These are phyloP conservation scores for Hypoxylon sp. DNA, from an alignment of 2,329 filamentous ascomycete genomes.

Conservation along the genomic window DNA sequence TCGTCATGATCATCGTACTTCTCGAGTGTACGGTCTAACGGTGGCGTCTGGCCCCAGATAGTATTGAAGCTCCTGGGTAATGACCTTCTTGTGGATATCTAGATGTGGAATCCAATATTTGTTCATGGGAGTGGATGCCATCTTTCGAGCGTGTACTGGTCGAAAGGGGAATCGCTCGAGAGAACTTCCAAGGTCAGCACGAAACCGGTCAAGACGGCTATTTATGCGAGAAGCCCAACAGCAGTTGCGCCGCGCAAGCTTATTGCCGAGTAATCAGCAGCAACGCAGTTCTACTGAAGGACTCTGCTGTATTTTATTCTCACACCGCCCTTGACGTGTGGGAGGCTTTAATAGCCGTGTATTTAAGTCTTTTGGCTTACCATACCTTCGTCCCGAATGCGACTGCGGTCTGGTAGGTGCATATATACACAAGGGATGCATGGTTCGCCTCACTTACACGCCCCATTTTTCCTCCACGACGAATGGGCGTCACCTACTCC, in stretches of 20 bases:
- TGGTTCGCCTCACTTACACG: constrained; percentile 53
- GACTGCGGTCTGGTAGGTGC: constrained; percentile 45
- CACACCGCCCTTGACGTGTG: constrained; percentile 43
- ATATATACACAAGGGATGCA: constrained; percentile 44
- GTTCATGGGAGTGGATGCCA: constrained; percentile 64
- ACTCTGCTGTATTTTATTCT: constrained; percentile 36
- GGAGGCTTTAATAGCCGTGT: constrained; percentile 46
- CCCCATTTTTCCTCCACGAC: constrained; percentile 48
- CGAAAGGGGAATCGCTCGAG: constrained; percentile 32
- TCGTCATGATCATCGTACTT: constrained; percentile 60
- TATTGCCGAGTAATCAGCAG: constrained; percentile 35
- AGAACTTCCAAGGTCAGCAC: constrained; percentile 39
- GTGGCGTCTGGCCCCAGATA: constrained; percentile 72
- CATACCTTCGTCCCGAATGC: constrained; percentile 49
- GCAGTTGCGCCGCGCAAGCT: constrained; percentile 35
- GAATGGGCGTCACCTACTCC: constrained; percentile 38
- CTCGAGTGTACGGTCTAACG: constrained; percentile 69
- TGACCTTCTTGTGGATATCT: constrained; percentile 73
- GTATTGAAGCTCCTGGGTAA: constrained; percentile 71
- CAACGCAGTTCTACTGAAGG: constrained; percentile 22
- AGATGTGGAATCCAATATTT: constrained; percentile 73
- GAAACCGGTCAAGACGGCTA: constrained; percentile 37
- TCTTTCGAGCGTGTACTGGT: constrained; percentile 44
- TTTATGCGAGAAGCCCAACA: constrained; percentile 41
- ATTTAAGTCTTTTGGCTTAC: constrained; percentile 43